Percentiles rank a stretch among this genome's conserved stretches.
Conservation (phyloP, 2,329 filamentous ascomycete species). For the Pestalotiopsis sp. region DNA sequence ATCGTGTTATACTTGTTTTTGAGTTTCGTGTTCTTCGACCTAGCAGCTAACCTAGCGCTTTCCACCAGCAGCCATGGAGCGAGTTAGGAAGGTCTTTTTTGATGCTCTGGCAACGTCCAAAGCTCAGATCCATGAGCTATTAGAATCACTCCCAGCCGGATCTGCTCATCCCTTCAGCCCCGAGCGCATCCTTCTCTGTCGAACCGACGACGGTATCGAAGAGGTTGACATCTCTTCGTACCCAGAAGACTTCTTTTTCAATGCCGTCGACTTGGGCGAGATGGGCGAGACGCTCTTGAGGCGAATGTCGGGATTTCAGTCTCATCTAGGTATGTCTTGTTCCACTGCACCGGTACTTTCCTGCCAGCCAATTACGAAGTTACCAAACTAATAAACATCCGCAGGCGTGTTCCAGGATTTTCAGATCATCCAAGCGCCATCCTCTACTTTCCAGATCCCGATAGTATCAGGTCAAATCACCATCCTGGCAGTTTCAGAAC, state of each 20-base stretch:
- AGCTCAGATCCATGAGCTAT: slow-evolving; percentile 20
- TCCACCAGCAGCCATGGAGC: slow-evolving; percentile 19
- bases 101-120: slow-evolving; percentile 27
- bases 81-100: slow-evolving; percentile 26
- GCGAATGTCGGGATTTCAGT: slow-evolving; percentile 23
- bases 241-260: slow-evolving; percentile 28
- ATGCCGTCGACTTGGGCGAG: slow-evolving; percentile 27
- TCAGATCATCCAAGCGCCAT: slow-evolving; percentile 23
- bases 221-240: slow-evolving; percentile 28
- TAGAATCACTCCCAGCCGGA: slow-evolving; percentile 6
- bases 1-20: neutral
- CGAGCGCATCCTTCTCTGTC: neutral
- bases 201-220: slow-evolving; percentile 17
- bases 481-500: slow-evolving; percentile 25
- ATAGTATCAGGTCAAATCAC: slow-evolving; percentile 18
- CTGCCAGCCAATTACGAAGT: neutral
- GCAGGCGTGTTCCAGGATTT: slow-evolving; percentile 23
- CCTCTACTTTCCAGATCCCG: slow-evolving; percentile 22
- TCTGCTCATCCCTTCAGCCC: neutral
- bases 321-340: slow-evolving; percentile 18
- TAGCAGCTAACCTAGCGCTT: neutral
- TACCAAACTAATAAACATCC: neutral
- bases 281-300: slow-evolving; percentile 24
- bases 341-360: neutral
- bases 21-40: neutral